A percentile compares a stretch with the other conserved stretches of the same genome.
phyloP scores from a whole-genome alignment of 2,329 filamentous ascomycete genomes.

The Xylariaceae sp. region DNA sequence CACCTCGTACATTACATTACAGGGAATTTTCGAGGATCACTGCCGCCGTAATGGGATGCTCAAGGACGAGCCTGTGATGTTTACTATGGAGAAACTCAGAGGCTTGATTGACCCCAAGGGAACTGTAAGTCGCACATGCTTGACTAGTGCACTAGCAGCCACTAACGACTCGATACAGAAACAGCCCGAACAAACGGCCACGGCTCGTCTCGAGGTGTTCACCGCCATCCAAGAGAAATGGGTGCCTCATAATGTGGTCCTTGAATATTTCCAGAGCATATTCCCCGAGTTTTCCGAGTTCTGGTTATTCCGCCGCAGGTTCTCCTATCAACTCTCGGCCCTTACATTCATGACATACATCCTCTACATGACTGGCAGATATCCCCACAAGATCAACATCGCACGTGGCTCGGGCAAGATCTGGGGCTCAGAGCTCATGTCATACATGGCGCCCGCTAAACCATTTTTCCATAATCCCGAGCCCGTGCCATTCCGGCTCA shows the following conservation, averaged over 20 bases:
- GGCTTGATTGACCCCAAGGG: conserved; percentile 71
- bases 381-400: conserved; percentile 94
- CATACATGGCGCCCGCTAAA: conserved; percentile 80
- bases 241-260: conserved; percentile 79
- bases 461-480: conserved; percentile 95
- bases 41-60: conserved; percentile 83
- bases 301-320: conserved; percentile 97
- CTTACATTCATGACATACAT: conserved; percentile 99
- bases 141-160: background rate
- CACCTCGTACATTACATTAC: conserved; percentile 88
- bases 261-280: conserved; percentile 86
- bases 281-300: conserved; percentile 92
- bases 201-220: conserved; percentile 87
- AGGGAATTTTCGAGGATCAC: conserved; percentile 95
- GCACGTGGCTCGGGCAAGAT: conserved; percentile 86
- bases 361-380: conserved; percentile 94
- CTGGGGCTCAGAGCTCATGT: conserved; percentile 94
- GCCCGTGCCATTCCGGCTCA: conserved; percentile 94
- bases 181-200: conserved; percentile 68
- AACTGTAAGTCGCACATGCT: conserved; percentile 47
- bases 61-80: conserved; percentile 94
- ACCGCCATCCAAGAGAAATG: conserved; percentile 92
- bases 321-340: conserved; percentile 92
- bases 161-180: conserved; percentile 51
- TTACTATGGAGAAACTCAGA: conserved; percentile 92